phyloP scores from a whole-genome alignment of 2,329 filamentous ascomycete species.

The Orbilia oligospora region DNA sequence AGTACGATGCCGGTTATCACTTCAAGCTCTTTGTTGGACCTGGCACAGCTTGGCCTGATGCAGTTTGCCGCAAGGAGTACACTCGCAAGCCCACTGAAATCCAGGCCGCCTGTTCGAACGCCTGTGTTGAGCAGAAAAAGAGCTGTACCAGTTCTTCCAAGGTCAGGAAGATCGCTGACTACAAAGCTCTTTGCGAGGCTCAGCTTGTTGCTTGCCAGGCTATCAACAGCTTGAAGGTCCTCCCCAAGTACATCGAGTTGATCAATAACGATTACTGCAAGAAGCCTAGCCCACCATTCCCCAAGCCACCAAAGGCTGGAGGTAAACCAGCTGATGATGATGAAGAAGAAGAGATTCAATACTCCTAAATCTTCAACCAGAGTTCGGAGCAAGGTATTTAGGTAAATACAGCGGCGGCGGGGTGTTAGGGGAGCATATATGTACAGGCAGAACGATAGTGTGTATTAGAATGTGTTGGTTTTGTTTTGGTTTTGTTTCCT shows the following conservation, averaged over 20 bases:
- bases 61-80: background rate
- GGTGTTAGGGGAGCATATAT: background rate
- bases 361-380: background rate
- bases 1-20: background rate
- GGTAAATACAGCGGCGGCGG: background rate
- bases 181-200: background rate
- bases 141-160: background rate
- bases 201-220: slow-evolving; percentile 11
- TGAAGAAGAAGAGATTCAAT: background rate
- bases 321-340: background rate
- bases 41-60: background rate
- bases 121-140: slow-evolving; percentile 37
- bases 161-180: background rate
- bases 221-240: background rate
- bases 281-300: background rate
- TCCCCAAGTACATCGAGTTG: background rate
- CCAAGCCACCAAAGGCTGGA: background rate
- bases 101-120: slow-evolving; percentile 29
- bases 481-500: slow-evolving; percentile 7
- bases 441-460: background rate
- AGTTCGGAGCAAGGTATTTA: background rate
- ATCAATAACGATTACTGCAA: background rate
- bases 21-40: slow-evolving; percentile 24
- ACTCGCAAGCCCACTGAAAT: background rate
- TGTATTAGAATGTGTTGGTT: slow-evolving; percentile 11